Evolutionary conservation across 306 rosid species (phyloP), one percentile per base, ranked within the genome.

Genomic region (Cicer yamashitae): DNA sequence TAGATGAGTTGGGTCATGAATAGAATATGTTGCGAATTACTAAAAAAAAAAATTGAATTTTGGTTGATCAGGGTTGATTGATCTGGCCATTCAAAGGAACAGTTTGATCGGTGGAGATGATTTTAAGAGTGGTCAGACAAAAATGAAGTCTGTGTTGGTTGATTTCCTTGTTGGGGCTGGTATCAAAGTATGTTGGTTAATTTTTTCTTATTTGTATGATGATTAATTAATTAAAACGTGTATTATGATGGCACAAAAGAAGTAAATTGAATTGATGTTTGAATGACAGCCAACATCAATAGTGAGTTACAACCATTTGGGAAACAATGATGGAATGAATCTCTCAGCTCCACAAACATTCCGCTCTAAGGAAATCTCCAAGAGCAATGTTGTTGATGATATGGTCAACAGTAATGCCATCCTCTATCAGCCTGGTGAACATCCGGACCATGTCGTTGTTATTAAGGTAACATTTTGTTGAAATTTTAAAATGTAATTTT

Each of bases 111-210:
- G 98, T 43, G 98, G 98, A 51, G 98, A 94, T 75, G 99, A 94
- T 82, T 94, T 94, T n/a, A 94, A 94, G 88, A 94, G 98, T 87
- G 98, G 98, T 51, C 98, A 94, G 86, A 94, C 98, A 81, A 94
- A 94, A 77, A 94, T 94, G 91, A 94, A 94, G 79, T 94, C 97
- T 50, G 97, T 91, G 22, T 76, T 94, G 82, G 98, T 94, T n/a
- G 98, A 94, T 83, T 94, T 91, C 86, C 98, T 94, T 60, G 98
- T 94, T 3, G 98, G 98, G 30, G 98, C 98, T 73, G 98, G 98
- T 48, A 94, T 94, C 82, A 94, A 94, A 92, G 97, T 89, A 86
- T 10, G 30, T 47, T 20, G n/a, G 4, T 18, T 34, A 1, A n/a
- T 22, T 41, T 38, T 22, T 43, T 44, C 6, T 66, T 77, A 25